Base-by-base conservation (phyloP, 805 yeast genomes). In the Maudiozyma pseudohumilis region DNA sequence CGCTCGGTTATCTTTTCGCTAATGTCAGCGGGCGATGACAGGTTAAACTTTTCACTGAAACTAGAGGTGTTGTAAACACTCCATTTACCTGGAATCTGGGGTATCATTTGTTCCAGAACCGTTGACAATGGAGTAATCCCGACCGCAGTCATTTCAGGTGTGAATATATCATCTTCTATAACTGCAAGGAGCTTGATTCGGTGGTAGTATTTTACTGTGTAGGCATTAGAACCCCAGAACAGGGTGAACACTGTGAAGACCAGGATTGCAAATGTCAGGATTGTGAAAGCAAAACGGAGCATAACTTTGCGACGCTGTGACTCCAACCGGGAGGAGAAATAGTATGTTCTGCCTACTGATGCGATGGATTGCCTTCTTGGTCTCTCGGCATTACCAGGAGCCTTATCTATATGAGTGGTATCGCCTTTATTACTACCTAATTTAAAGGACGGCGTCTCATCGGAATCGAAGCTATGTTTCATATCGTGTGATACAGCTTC, bases 1-100 rank as follows among this genome's bases (percentile, higher is more conserved):
- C 59, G 56, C 18, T 65, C 46, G 28, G 54, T 28, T 15, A 77
- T 50, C 45, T 71, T 69, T 3, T 61, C 63, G 23, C 52, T 45
- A 10, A 59, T 35, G 42, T 50, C 40, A 12, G 12, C 8, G 3
- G 25, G 18, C 39, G 45, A 24, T 34, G 51, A 46, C 6, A 43
- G 21, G 12, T 41, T 30, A 22, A 40, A 49, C 10, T 47, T 46
- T 8, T 39, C 41, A 21, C 45, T 40, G 34, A 61, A 59, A 4
- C 44, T 34, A 1, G 52, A 45, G 4, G 51, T 41, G 24, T 55
- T 48, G 29, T 53, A 41, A 10, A 57, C 38, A 15, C 50, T 45
- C 60, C 61, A 63, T 7, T 45, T 47, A 12, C 61, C 62, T 17
- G 42, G 13, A 23, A 34, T 35, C 22, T 34, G 3, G 35, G 39